A percentile compares a stretch with the other conserved stretches of the same genome.
phyloP scores from a whole-genome alignment of 2,329 filamentous ascomycete species.

The Colletotrichum liaoningense region DNA sequence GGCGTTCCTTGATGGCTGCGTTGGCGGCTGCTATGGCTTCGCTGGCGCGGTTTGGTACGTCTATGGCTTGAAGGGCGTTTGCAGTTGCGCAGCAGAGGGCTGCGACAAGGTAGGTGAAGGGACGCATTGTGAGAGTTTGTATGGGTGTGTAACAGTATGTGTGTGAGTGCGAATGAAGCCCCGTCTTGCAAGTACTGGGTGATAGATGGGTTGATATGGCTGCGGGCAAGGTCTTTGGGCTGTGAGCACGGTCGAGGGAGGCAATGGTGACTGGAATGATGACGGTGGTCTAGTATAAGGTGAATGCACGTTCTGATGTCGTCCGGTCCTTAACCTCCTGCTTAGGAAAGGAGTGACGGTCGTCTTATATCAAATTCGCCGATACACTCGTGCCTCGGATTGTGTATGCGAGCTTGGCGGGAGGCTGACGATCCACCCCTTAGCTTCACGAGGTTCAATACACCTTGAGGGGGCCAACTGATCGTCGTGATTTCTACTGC shows the following conservation, averaged over 20 bases:
- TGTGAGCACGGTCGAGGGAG: background rate
- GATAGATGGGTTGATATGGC: background rate
- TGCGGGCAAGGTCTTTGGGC: background rate
- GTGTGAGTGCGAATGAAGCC: background rate
- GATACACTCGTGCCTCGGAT: background rate
- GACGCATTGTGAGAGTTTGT: background rate
- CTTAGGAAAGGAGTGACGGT: background rate
- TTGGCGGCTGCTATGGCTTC: background rate
- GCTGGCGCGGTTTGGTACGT: background rate
- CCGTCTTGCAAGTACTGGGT: background rate
- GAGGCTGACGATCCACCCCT: background rate
- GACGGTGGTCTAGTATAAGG: background rate
- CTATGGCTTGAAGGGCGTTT: background rate
- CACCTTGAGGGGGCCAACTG: background rate
- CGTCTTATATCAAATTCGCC: background rate
- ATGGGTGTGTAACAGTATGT: too few relatives aligned
- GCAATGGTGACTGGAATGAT: background rate
- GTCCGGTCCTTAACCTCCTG: background rate
- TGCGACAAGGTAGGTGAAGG: background rate
- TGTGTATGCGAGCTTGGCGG: background rate
- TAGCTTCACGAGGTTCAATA: background rate
- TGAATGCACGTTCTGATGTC: background rate
- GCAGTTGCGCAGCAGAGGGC: background rate
- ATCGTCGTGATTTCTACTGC: background rate
- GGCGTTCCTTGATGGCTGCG: slow-evolving; percentile 4